A percentile compares a stretch with the other conserved stretches of the same genome.
Conservation (phyloP, 768 basidiomycete genomes). For the Tulasnella sp. region DNA sequence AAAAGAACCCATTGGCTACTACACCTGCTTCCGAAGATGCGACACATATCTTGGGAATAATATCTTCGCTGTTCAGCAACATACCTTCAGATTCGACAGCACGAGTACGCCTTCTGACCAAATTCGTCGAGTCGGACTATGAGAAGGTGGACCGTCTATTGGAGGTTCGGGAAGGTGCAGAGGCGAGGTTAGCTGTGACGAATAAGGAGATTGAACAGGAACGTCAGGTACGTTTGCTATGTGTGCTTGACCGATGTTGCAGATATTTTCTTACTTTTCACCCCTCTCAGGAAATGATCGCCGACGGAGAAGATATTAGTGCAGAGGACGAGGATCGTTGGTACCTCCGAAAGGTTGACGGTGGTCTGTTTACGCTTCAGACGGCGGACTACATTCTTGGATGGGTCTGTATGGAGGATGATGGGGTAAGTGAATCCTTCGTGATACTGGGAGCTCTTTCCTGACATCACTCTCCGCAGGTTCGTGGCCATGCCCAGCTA, state of each 20-base stretch:
- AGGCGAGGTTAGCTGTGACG: constrained; percentile 47
- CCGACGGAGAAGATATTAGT: constrained; percentile 49
- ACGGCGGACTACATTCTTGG: constrained; percentile 89
- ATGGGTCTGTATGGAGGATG: constrained; percentile 97
- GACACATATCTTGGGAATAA: constrained; percentile 79
- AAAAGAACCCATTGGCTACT: constrained; percentile 39
- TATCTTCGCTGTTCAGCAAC: constrained; percentile 80
- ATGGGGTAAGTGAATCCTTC: constrained; percentile 58
- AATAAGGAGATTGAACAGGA: constrained; percentile 64
- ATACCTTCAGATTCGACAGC: constrained; percentile 75
- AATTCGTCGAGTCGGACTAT: constrained; percentile 89
- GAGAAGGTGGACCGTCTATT: constrained; percentile 92
- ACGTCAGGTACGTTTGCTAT: constrained; percentile 44
- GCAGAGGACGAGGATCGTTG: constrained; percentile 63
- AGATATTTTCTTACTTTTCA: not conserved
- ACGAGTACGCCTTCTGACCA: constrained; percentile 75
- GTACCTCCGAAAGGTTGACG: constrained; percentile 82
- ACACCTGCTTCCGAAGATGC: constrained; percentile 67
- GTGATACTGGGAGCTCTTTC: not conserved
- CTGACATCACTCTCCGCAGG: constrained; percentile 39
- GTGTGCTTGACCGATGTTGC: not conserved
- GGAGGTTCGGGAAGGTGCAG: constrained; percentile 72
- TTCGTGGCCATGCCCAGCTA: constrained; percentile 62
- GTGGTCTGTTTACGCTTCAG: constrained; percentile 81
- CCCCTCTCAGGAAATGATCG: constrained; percentile 41